Conservation (phyloP, 116 monocot genomes). For the Phalaenopsis hybrid region DNA sequence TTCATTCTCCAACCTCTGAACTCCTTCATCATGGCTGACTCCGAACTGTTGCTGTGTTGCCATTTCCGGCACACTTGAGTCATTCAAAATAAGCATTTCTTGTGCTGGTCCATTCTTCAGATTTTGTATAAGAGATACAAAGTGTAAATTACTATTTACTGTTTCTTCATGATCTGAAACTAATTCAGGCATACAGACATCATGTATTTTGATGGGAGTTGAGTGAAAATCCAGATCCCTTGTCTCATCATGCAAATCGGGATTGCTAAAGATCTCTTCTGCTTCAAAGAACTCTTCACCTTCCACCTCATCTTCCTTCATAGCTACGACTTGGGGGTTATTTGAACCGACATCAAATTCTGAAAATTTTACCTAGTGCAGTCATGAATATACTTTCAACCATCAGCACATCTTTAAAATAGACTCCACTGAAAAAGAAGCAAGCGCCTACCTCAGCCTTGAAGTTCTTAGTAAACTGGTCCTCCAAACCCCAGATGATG, state of each 20-base stretch:
- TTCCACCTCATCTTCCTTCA: slow-evolving; percentile 32
- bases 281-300: slow-evolving; percentile 94
- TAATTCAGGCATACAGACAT: slow-evolving; percentile 1
- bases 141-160: slow-evolving; percentile 2
- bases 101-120: background rate
- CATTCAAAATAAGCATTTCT: background rate
- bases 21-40: background rate
- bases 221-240: slow-evolving; percentile 34
- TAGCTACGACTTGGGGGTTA: slow-evolving; percentile 26
- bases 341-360: slow-evolving; percentile 55
- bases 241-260: slow-evolving; percentile 57
- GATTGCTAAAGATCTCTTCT: slow-evolving; percentile 84
- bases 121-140: background rate
- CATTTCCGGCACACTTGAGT: background rate
- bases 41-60: background rate
- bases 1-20: slow-evolving; percentile 6
- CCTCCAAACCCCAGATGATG: slow-evolving; percentile 58
- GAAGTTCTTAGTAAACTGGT: slow-evolving; percentile 67
- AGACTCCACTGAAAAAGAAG: slow-evolving; percentile 22
- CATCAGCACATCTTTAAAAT: slow-evolving; percentile 17
- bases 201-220: background rate
- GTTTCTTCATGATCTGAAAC: slow-evolving; percentile 9
- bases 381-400: slow-evolving; percentile 46
- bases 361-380: slow-evolving; percentile 98
- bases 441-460: slow-evolving; percentile 79